Evolutionary conservation across 176 grass and related monocot species (phyloP), one percentile per base, ranked within the genome.

Genomic region (Neostapfia colusana): DNA sequence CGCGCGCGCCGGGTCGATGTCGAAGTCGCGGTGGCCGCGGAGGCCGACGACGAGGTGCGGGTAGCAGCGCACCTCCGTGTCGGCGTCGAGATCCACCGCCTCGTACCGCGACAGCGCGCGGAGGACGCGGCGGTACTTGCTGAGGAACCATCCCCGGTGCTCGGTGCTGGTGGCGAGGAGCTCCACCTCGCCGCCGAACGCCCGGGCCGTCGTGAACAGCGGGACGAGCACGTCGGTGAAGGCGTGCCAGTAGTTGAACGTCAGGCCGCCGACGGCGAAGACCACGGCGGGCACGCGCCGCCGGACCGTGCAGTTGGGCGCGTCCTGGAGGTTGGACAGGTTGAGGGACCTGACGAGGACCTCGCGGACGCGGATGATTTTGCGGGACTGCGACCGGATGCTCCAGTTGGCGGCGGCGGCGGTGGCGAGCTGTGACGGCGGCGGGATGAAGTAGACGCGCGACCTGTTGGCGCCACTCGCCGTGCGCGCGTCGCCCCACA

Each of bases 211-310:
- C 0, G 74, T 77, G 74, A 64, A 77, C 18, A 77, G 74, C 42
- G 74, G 74, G 26, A 77, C 59, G 18, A 77, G 74, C 59, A 77
- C 74, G 74, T 77, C 74, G 59, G 59, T 77, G 74, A 77, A 77
- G 1, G 74, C 26, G 59, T 77, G 74, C 74, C 74, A 77, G 59
- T 49, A 77, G 59, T 77, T 77, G 74, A 13, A 77, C 59, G 74
- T 64, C 0, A 77, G 74, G 6, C 59, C 74, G 74, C 59, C 74
- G 42, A 64, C 11, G 13, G 74, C 74, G 74, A 76, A 76, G 1
- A 76, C 59, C 26, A 76, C 74, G 27, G 59, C 59, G 3, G 74
- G 74, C 13, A 49, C 59, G 74, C 0, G 4, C 3, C 74, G 74
- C 14, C 27, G 42, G 18, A 77, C 42, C 1, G 74, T 77, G 74